phyloP scores from a whole-genome alignment of 2,329 filamentous ascomycete genomes.

The Diplodia intermedia region DNA sequence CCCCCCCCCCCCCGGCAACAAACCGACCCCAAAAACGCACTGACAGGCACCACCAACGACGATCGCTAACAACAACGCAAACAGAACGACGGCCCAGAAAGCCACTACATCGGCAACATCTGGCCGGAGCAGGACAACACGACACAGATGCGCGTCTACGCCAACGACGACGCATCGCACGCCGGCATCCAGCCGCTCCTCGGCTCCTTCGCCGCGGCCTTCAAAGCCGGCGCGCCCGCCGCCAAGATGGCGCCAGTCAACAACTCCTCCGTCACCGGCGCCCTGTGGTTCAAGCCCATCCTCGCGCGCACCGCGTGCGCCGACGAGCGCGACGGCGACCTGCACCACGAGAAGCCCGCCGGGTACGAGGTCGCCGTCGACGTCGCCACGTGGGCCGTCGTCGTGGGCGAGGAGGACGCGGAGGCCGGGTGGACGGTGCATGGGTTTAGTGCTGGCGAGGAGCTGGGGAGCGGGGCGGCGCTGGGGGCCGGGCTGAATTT shows the following conservation, averaged over 20 bases:
- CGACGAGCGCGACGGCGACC: slow-evolving; percentile 4
- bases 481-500: neutral
- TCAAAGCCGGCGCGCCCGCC: slow-evolving; percentile 38
- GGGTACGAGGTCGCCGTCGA: slow-evolving; percentile 13
- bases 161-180: slow-evolving; percentile 41
- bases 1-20: no score
- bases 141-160: slow-evolving; percentile 37
- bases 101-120: slow-evolving; percentile 49
- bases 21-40: neutral
- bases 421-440: neutral
- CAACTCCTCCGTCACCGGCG: neutral
- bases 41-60: no score
- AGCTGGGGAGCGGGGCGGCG: neutral
- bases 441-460: slow-evolving; percentile 11
- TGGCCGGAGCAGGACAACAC: slow-evolving; percentile 45
- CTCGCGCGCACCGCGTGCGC: neutral
- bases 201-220: slow-evolving; percentile 47
- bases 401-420: neutral
- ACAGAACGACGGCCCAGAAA: slow-evolving; percentile 47
- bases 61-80: no score
- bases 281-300: slow-evolving; percentile 21
- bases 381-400: slow-evolving; percentile 12
- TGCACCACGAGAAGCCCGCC: slow-evolving; percentile 9
- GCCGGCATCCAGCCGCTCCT: slow-evolving; percentile 47
- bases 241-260: neutral